Percentiles rank a stretch among this genome's conserved stretches.
Conservation (phyloP, 2,329 filamentous ascomycete species). For the Fusarium sp. region DNA sequence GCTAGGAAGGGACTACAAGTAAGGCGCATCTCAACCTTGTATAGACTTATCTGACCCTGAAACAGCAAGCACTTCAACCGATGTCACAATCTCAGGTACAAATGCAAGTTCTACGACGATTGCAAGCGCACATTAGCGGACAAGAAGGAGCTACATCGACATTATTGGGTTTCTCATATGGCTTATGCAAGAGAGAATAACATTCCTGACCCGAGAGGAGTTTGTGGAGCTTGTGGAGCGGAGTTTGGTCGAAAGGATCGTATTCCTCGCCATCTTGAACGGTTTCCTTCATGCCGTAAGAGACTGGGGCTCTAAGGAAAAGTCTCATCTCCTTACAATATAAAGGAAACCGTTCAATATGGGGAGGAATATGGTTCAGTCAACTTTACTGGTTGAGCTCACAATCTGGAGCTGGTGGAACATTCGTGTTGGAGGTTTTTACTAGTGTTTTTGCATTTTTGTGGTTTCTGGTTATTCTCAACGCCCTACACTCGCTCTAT, state of each 20-base stretch:
- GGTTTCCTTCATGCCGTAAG: constrained; percentile 22
- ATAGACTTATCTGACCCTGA: neutral
- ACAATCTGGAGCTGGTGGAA: neutral
- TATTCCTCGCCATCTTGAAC: constrained; percentile 22
- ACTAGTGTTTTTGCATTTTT: neutral
- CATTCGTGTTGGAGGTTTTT: neutral
- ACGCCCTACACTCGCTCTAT: neutral
- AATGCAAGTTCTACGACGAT: neutral
- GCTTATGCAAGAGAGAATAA: constrained; percentile 6
- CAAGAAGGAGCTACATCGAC: constrained; percentile 19
- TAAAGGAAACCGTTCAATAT: neutral
- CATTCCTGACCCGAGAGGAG: neutral
- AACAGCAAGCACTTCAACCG: constrained; percentile 24
- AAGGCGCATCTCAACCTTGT: neutral
- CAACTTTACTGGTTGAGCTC: neutral
- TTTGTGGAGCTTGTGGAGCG: constrained; percentile 19
- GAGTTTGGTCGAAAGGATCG: constrained; percentile 20
- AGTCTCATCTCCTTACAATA: neutral
- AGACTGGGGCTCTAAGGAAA: constrained; percentile 21
- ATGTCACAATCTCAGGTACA: constrained; percentile 11
- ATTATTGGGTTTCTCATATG: constrained; percentile 32
- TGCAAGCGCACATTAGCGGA: neutral
- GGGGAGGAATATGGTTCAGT: neutral
- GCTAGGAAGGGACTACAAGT: constrained; percentile 13
- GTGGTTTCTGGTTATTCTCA: neutral